A percentile compares a stretch with the other conserved stretches of the same genome.
Conservation (phyloP, 805 yeast species). For the Saccharomycopsis fibuligera region DNA sequence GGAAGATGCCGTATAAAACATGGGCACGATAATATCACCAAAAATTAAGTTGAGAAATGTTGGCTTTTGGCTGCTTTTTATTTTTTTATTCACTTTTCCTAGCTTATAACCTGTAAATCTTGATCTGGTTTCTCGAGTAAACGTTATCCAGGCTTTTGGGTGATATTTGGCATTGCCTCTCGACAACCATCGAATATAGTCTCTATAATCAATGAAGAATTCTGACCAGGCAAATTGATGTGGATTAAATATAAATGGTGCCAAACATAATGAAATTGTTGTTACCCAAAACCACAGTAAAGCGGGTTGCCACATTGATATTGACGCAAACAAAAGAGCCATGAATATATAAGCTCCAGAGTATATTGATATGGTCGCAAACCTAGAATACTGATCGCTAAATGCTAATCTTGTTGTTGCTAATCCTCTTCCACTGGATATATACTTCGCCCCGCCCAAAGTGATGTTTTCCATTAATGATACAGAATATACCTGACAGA, state of each 20-base stretch:
- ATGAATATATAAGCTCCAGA: slow-evolving; percentile 77
- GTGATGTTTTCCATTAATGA: slow-evolving; percentile 65
- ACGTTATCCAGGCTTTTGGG: slow-evolving; percentile 85
- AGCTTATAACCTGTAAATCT: slow-evolving; percentile 77
- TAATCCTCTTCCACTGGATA: slow-evolving; percentile 82
- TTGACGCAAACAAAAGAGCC: slow-evolving; percentile 66
- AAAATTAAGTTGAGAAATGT: slow-evolving; percentile 62
- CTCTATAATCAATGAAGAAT: slow-evolving; percentile 93
- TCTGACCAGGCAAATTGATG: slow-evolving; percentile 97
- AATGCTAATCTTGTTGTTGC: slow-evolving; percentile 78
- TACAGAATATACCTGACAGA: slow-evolving; percentile 71
- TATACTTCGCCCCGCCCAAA: slow-evolving; percentile 83
- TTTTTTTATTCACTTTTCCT: slow-evolving; percentile 26
- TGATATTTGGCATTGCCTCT: slow-evolving; percentile 88
- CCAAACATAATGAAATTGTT: slow-evolving; percentile 74
- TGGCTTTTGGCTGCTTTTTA: slow-evolving; percentile 51
- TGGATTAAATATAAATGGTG: slow-evolving; percentile 95
- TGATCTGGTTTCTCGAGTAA: slow-evolving; percentile 74
- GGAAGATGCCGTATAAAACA: slow-evolving; percentile 70
- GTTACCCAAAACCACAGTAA: slow-evolving; percentile 97
- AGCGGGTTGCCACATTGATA: slow-evolving; percentile 87
- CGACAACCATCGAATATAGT: slow-evolving; percentile 84
- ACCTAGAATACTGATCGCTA: slow-evolving; percentile 66
- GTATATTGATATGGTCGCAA: slow-evolving; percentile 77
- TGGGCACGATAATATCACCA: slow-evolving; percentile 67